Percentiles rank a stretch among this genome's conserved stretches.
These are phyloP conservation scores for Geotrichum phurueaensis DNA, from an alignment of 1,139 yeast species.

Conservation along the genomic window DNA sequence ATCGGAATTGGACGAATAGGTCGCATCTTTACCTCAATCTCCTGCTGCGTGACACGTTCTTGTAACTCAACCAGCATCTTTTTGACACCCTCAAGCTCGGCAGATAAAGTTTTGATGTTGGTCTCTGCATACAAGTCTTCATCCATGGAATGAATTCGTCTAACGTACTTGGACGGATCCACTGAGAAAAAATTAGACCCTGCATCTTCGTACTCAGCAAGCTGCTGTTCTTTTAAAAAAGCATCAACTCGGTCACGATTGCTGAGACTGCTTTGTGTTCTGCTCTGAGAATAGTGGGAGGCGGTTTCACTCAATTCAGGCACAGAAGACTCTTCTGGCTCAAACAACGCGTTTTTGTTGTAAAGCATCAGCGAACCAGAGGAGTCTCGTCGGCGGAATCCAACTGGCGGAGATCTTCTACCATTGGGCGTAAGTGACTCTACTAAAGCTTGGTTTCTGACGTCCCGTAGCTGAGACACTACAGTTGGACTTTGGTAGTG, in stretches of 20 bases:
- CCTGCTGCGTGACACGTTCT: slow-evolving; percentile 4
- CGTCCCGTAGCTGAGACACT: slow-evolving; percentile 9
- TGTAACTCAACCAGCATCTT: slow-evolving; percentile 5
- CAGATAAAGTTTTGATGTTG: slow-evolving; percentile 1
- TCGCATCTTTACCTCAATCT: not conserved
- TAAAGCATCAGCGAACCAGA: slow-evolving; percentile 6
- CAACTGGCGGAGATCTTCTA: not conserved
- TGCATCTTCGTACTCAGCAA: not conserved
- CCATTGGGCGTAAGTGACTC: slow-evolving; percentile 14
- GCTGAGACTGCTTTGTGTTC: not conserved
- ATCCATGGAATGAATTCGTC: not conserved
- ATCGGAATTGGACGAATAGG: not conserved
- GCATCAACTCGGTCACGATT: not conserved
- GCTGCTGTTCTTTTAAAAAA: not conserved
- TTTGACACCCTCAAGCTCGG: slow-evolving; percentile 13
- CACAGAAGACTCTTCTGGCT: not conserved
- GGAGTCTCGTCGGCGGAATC: slow-evolving; percentile 7
- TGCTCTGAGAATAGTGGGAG: not conserved
- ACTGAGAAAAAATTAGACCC: not conserved
- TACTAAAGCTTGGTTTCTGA: not conserved
- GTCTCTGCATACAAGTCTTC: not conserved
- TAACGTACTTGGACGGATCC: not conserved
- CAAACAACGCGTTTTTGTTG: not conserved
- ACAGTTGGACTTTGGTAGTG: slow-evolving; percentile 15
- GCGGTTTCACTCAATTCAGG: not conserved